Base-by-base conservation (phyloP, 2,329 filamentous ascomycete species). In the Microascus cirrosus region DNA sequence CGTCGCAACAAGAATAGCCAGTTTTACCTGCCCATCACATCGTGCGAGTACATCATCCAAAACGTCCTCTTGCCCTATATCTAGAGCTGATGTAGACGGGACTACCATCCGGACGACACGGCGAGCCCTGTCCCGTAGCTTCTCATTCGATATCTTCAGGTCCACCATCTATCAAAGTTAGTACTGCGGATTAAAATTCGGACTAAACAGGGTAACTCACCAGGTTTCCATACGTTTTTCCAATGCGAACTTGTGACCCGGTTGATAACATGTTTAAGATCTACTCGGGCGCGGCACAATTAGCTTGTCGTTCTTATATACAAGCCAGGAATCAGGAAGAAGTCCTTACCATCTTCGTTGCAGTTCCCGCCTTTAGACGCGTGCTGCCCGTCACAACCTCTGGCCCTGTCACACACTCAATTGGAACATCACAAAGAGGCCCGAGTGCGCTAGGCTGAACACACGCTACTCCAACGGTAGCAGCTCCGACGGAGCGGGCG, bases 381-480 rank as follows among this genome's bases (percentile, higher is more conserved):
- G 74, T 77, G 61, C 74, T 77, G 2, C 74, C 74, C n/a, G 73
- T 73, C 2, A 75, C 67, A 3, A 73, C 69, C 62, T 76, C 74
- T 1, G 73, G 68, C 0, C 74, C 74, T 1, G 72, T 71, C 1
- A 75, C 64, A n/a, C 69, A 65, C 20, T 64, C 65, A 55, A 76
- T 73, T 56, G 74, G 54, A 53, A 64, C 61, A 54, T 66, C 63
- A 59, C 61, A 61, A 50, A 63, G 59, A 1, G 54, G 58, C 2
- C 42, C 60, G 8, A 65, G 51, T 0, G 64, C 65, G 5, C 71
- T 73, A 1, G 69, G 70, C 8, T 63, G 57, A n/a, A 69, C 66
- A 58, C 73, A 75, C 1, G 69, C 69, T 12, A 76, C 59, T 0
- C 69, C 71, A 28, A 75, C 65, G 1, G 72, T 74, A 8, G 69